phyloP scores from a whole-genome alignment of 495 filamentous ascomycete genomes.

The Schizothecium vesticola region DNA sequence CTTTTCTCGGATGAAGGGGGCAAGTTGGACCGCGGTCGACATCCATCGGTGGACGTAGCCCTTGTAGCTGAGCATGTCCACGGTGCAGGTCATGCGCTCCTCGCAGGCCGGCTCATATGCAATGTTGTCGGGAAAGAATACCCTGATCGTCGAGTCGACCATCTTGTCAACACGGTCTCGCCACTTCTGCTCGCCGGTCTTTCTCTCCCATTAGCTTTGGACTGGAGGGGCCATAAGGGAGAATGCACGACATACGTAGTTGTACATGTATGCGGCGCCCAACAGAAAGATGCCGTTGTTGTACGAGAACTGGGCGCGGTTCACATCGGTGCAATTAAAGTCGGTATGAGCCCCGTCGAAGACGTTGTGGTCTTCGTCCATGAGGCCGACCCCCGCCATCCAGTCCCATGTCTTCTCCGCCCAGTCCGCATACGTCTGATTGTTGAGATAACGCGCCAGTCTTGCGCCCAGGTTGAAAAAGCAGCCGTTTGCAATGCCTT shows the following conservation, averaged over 20 bases:
- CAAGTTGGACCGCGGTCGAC: constrained; percentile 62
- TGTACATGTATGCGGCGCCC: constrained; percentile 77
- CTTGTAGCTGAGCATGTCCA: constrained; percentile 80
- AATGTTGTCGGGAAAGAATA: constrained; percentile 54
- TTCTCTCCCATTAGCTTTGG: constrained; percentile 50
- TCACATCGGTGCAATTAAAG: constrained; percentile 58
- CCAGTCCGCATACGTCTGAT: constrained; percentile 72
- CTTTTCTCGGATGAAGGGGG: constrained; percentile 55
- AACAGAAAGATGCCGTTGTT: constrained; percentile 65
- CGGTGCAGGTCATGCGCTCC: constrained; percentile 54
- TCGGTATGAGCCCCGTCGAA: constrained; percentile 69
- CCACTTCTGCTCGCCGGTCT: constrained; percentile 42
- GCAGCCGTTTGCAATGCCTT: constrained; percentile 69
- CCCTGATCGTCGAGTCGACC: constrained; percentile 51
- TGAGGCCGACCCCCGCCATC: constrained; percentile 56
- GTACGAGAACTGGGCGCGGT: constrained; percentile 68
- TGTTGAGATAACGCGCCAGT: constrained; percentile 70
- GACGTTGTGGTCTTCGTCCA: constrained; percentile 58
- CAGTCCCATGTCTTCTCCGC: constrained; percentile 71
- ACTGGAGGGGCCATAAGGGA: neutral
- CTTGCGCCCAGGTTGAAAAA: constrained; percentile 83
- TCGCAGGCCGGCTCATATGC: constrained; percentile 67
- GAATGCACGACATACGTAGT: constrained; percentile 46
- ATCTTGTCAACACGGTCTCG: constrained; percentile 52
- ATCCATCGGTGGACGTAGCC: constrained; percentile 82